Base-by-base conservation (phyloP, 495 filamentous ascomycete genomes). In the Penicillium roqueforti region DNA sequence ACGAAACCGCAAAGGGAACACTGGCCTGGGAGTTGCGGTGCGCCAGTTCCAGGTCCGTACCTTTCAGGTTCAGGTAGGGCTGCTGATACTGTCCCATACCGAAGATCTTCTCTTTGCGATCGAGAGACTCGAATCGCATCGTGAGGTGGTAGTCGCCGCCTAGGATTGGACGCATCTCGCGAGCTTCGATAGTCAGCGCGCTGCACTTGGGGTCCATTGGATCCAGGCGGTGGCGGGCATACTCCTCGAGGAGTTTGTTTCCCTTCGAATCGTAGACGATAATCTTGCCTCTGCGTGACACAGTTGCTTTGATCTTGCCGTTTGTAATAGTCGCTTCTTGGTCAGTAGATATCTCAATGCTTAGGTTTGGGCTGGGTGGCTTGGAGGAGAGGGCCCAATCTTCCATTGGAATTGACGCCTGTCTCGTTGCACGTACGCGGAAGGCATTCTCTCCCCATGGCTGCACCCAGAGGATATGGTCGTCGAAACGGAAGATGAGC, bases 21-120 rank as follows among this genome's bases (percentile, higher is more conserved):
- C 75, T 78, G 1, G 80, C 80, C 60, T 84, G 81, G 3, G 78
- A 81, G 58, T 83, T 83, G 6, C 80, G 78, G n/a, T 84, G 81
- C 4, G 81, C 80, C 0, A 84, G 68, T 57, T 83, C 81, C 19
- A 84, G 61, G 53, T 83, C 80, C 3, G 66, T 41, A 0, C 81
- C 81, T 58, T 83, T 83, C 45, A 83, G 68, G 57, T 84, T 75
- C 42, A 83, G 63, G 25, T 68, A 70, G 3, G 75, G 72, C 57
- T 83, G 80, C 56, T 84, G 81, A 56, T 84, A 84, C 62, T 84
- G 80, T 11, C 81, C 81, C 81, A 84, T 83, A 29, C 81, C 81
- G 55, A 76, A 84, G 11, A 84, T 73, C 61, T 77, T 80, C 63
- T 84, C 81, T 28, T 74, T 63, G 0, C 65, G 62, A 56, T 76